Evolutionary conservation across 2,329 filamentous ascomycete genomes (phyloP).

Genomic region (Eurotiales sp.): DNA sequence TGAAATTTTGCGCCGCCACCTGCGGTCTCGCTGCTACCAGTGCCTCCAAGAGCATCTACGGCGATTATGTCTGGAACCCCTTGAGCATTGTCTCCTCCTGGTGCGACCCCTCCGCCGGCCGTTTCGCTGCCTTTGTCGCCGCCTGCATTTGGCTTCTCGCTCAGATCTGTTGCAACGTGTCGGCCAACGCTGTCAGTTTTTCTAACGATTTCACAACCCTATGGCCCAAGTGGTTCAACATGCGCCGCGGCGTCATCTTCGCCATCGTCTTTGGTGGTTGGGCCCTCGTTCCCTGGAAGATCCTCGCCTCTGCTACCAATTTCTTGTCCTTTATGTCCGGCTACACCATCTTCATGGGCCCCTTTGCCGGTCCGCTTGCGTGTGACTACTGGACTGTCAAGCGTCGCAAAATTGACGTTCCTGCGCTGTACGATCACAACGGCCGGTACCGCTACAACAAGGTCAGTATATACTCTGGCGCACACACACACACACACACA

Average conservation of each 20-base stretch:
- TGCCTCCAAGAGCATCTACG: too few relatives aligned
- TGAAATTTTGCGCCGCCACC: too few relatives aligned
- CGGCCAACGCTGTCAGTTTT: constrained; percentile 51
- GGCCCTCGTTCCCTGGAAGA: constrained; percentile 64
- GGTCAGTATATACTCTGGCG: too few relatives aligned
- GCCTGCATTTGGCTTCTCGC: too few relatives aligned
- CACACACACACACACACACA: too few relatives aligned
- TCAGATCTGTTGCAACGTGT: too few relatives aligned
- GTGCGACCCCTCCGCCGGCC: too few relatives aligned
- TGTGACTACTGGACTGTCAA: constrained; percentile 60
- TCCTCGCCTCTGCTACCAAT: constrained; percentile 54
- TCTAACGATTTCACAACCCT: constrained; percentile 57
- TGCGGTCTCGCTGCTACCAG: too few relatives aligned
- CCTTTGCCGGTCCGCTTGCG: constrained; percentile 59
- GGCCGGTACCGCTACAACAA: constrained; percentile 38
- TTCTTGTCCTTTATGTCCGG: constrained; percentile 65
- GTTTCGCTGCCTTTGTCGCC: too few relatives aligned
- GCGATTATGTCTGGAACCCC: too few relatives aligned
- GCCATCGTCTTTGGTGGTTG: constrained; percentile 55
- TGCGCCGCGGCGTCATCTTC: constrained; percentile 54
- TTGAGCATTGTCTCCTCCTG: constrained; percentile 37
- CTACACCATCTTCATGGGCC: constrained; percentile 62
- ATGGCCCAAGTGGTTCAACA: constrained; percentile 53
- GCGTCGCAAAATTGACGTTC: constrained; percentile 45
- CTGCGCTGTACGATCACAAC: constrained; percentile 49